phyloP scores from a whole-genome alignment of 1,284 basidiomycete genomes.

The Leccinum angustisporum region DNA sequence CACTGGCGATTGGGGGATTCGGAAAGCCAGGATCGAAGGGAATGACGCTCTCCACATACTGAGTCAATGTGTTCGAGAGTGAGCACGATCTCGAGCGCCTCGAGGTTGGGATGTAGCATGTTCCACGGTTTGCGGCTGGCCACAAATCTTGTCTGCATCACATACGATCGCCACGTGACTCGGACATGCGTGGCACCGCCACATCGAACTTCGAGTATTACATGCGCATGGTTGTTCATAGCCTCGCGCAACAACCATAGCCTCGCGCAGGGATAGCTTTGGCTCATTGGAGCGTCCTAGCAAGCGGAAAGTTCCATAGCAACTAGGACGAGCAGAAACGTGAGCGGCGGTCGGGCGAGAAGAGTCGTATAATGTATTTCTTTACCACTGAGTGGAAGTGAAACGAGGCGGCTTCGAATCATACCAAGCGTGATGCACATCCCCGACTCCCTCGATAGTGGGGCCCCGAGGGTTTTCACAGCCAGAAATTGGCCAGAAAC shows the following conservation, averaged over 20 bases:
- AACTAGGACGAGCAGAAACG: conserved; percentile 30
- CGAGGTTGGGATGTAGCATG: conserved; percentile 53
- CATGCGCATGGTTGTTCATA: too few relatives aligned
- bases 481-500: too few relatives aligned
- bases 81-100: conserved; percentile 46
- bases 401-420: conserved; percentile 11
- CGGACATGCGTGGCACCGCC: neutral
- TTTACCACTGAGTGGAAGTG: conserved; percentile 25
- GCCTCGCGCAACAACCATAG: neutral
- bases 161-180: conserved; percentile 30
- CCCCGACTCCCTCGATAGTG: too few relatives aligned
- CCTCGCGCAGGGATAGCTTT: conserved; percentile 33
- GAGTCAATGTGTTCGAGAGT: conserved; percentile 42
- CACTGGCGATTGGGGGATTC: conserved; percentile 37
- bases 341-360: conserved; percentile 26
- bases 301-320: conserved; percentile 32
- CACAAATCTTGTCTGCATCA: conserved; percentile 45
- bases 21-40: conserved; percentile 49
- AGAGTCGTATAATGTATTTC: conserved; percentile 16
- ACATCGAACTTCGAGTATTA: too few relatives aligned
- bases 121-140: conserved; percentile 50
- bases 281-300: conserved; percentile 41
- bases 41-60: conserved; percentile 40
- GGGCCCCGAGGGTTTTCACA: too few relatives aligned
- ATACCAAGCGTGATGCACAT: too few relatives aligned